phyloP scores from a whole-genome alignment of 345 rosid genomes.

The Pugionium dolabratum region DNA sequence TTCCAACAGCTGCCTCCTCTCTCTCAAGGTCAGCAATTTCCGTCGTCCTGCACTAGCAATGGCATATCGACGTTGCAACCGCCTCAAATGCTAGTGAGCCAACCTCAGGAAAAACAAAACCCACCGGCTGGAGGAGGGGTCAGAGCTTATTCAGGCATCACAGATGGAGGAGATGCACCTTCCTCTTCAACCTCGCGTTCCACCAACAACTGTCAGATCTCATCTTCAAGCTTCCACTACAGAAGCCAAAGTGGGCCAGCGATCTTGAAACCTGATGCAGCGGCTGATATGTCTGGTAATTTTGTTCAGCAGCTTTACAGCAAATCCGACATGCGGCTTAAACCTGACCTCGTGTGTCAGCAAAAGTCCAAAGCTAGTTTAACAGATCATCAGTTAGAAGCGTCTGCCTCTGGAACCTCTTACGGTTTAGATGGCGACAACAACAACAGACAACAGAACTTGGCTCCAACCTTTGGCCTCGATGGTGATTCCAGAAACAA shows the following conservation, averaged over 20 bases:
- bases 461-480: conserved; percentile 69
- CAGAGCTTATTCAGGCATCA: conserved; percentile 65
- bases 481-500: conserved; percentile 73
- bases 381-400: conserved; percentile 87
- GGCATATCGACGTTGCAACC: conserved; percentile 59
- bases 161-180: conserved; percentile 92
- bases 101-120: conserved; percentile 57
- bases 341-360: conserved; percentile 56
- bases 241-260: conserved; percentile 68
- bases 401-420: conserved; percentile 91
- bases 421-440: conserved; percentile 69
- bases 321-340: conserved; percentile 53
- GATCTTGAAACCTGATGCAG: conserved; percentile 51
- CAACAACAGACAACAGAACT: conserved; percentile 68
- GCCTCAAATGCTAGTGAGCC: conserved; percentile 60
- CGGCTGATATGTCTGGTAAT: conserved; percentile 56
- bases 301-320: conserved; percentile 68
- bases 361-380: conserved; percentile 63
- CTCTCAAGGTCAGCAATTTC: conserved; percentile 65
- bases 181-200: conserved; percentile 98
- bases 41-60: conserved; percentile 50
- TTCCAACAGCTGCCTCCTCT: conserved; percentile 52
- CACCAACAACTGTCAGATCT: conserved; percentile 77
- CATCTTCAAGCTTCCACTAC: conserved; percentile 61
- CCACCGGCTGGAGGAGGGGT: conserved; percentile 42